These are phyloP conservation scores for Annulohypoxylon bovei DNA, from an alignment of 495 filamentous ascomycete genomes.

Conservation along the genomic window DNA sequence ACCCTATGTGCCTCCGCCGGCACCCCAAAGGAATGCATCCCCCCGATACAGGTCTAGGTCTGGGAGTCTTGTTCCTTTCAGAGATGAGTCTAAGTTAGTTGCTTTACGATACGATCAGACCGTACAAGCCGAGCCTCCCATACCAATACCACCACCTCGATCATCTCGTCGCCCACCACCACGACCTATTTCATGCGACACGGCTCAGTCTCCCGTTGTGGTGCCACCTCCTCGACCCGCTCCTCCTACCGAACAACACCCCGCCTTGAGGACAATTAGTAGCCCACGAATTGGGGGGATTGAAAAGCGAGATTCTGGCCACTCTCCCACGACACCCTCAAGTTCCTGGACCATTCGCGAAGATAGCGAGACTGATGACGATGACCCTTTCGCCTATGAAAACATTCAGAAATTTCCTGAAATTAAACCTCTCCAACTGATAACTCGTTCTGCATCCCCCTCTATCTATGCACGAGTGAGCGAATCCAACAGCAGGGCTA, in stretches of 20 bases:
- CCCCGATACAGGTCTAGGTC: slow-evolving; percentile 49
- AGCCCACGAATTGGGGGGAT: slow-evolving; percentile 41
- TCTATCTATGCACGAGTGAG: slow-evolving; percentile 47
- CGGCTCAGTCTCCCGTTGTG: slow-evolving; percentile 42
- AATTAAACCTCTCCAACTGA: slow-evolving; percentile 37
- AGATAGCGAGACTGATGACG: slow-evolving; percentile 50
- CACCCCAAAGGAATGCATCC: slow-evolving; percentile 49
- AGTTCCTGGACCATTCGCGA: slow-evolving; percentile 57
- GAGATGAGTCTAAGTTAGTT: slow-evolving; percentile 59
- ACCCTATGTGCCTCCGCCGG: slow-evolving; percentile 40
- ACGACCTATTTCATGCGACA: slow-evolving; percentile 34
- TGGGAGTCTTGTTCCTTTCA: slow-evolving; percentile 52
- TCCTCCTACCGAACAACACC: slow-evolving; percentile 59
- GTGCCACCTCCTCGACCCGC: slow-evolving; percentile 53
- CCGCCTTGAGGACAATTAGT: slow-evolving; percentile 54
- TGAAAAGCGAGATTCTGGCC: slow-evolving; percentile 64
- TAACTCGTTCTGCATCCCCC: slow-evolving; percentile 36
- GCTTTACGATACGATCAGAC: slow-evolving; percentile 67
- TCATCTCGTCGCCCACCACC: slow-evolving; percentile 44
- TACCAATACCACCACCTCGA: slow-evolving; percentile 59
- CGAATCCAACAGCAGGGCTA: slow-evolving; percentile 45
- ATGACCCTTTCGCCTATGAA: slow-evolving; percentile 45
- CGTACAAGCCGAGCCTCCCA: slow-evolving; percentile 63
- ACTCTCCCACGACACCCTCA: slow-evolving; percentile 59
- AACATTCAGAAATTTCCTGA: slow-evolving; percentile 46